Percentiles rank a stretch among this genome's conserved stretches.
phyloP scores from a whole-genome alignment of 192 early-diverging fungal species.

The Phycomyces blakesleeanus region DNA sequence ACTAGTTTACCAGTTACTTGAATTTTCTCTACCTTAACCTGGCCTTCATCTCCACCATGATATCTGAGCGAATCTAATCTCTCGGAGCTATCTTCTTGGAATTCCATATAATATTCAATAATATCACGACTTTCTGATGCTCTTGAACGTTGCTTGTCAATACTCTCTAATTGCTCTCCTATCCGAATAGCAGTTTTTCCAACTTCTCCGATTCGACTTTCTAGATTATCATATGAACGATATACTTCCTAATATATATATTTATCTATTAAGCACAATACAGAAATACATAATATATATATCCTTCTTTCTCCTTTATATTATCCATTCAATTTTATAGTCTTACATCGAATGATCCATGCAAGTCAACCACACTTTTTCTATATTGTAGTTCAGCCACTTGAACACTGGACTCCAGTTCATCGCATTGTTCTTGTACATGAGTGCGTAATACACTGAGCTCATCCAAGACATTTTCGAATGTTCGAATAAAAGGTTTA shows the following conservation, averaged over 20 bases:
- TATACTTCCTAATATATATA: constrained; percentile 81
- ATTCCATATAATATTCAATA: constrained; percentile 90
- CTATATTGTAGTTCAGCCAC: constrained; percentile 71
- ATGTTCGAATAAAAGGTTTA: constrained; percentile 87
- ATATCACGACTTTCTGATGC: constrained; percentile 88
- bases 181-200: constrained; percentile 96
- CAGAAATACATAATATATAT: not conserved
- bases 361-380: constrained; percentile 76
- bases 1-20: not conserved
- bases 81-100: constrained; percentile 70
- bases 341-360: constrained; percentile 72
- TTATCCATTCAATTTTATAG: not conserved
- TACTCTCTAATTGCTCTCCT: constrained; percentile 95
- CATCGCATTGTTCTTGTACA: constrained; percentile 79
- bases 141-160: constrained; percentile 86
- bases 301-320: not conserved
- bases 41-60: constrained; percentile 75
- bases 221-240: constrained; percentile 81
- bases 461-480: constrained; percentile 83
- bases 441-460: constrained; percentile 70
- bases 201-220: constrained; percentile 85
- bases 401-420: constrained; percentile 75
- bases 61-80: constrained; percentile 73
- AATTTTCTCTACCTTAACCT: constrained; percentile 58
- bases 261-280: not conserved